phyloP scores from a whole-genome alignment of 2,329 filamentous ascomycete species.

The Trichothecium sympodiale region DNA sequence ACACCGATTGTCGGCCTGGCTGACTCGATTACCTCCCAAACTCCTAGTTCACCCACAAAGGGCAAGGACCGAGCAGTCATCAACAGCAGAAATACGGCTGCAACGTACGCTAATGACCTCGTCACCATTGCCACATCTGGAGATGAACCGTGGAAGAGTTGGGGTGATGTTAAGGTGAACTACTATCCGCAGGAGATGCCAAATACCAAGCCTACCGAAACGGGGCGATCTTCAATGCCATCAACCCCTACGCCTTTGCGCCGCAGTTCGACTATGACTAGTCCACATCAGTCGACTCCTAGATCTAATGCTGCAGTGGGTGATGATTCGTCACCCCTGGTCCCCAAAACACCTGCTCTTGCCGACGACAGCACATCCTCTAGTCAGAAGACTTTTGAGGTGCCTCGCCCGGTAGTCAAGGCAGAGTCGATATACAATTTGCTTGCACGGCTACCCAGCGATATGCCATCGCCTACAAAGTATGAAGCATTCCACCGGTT shows the following conservation, averaged over 20 bases:
- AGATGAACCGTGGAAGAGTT: conserved; percentile 56
- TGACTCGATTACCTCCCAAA: conserved; percentile 41
- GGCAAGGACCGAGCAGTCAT: conserved; percentile 58
- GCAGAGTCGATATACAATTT: conserved; percentile 45
- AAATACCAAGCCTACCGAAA: conserved; percentile 10
- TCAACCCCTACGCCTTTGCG: conserved; percentile 67
- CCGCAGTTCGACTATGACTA: conserved; percentile 48
- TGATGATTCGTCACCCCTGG: conserved; percentile 39
- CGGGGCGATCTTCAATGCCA: conserved; percentile 36
- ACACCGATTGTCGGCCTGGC: conserved; percentile 43
- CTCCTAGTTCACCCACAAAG: conserved; percentile 51
- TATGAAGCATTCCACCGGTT: conserved; percentile 82
- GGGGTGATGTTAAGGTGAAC: conserved; percentile 68
- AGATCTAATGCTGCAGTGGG: conserved; percentile 19
- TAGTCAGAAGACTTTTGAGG: conserved; percentile 50
- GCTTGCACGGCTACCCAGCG: conserved; percentile 41
- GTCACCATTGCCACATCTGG: conserved; percentile 58
- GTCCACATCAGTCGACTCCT: conserved; percentile 29
- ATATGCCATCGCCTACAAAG: conserved; percentile 60
- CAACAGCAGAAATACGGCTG: conserved; percentile 35
- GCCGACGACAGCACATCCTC: conserved; percentile 21
- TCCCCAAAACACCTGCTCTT: conserved; percentile 27
- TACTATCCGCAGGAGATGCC: conserved; percentile 53
- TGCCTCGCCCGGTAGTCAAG: conserved; percentile 45
- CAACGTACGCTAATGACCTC: conserved; percentile 74